These are phyloP conservation scores for Phytophthora hybrid DNA, from an alignment of 352 stramenopile species.

Conservation along the genomic window DNA sequence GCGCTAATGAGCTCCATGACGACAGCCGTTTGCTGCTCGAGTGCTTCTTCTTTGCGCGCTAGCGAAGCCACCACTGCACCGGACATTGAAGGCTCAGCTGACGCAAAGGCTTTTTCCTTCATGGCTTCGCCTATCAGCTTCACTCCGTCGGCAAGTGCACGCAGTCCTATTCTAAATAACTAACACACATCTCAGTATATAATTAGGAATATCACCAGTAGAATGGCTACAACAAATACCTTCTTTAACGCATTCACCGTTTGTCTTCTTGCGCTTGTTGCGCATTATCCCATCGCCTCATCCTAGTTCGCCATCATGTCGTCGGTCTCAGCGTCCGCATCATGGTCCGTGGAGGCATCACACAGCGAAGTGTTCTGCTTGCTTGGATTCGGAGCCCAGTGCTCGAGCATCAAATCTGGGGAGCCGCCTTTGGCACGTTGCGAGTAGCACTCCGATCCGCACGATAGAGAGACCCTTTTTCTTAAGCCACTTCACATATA, in stretches of 20 bases:
- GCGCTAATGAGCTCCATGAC: slow-evolving; percentile 5
- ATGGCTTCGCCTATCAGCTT: slow-evolving; percentile 1
- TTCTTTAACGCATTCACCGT: slow-evolving; percentile 14
- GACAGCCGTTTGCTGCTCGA: background rate
- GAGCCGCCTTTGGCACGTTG: background rate
- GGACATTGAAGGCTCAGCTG: background rate
- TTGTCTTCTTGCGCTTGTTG: slow-evolving; percentile 22
- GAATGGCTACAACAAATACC: background rate
- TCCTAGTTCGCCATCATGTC: background rate
- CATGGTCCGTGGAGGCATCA: background rate
- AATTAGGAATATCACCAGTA: too few species aligned
- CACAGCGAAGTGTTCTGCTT: slow-evolving; percentile 14
- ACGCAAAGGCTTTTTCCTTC: background rate
- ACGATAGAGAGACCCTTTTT: too few species aligned
- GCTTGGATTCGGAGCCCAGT: background rate
- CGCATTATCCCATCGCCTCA: background rate
- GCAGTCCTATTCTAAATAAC: background rate
- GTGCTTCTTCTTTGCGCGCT: slow-evolving; percentile 4
- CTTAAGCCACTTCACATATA: too few species aligned
- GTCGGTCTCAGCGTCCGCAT: background rate
- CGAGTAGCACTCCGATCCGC: background rate
- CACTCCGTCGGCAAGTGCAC: background rate
- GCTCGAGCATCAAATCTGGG: slow-evolving; percentile 4
- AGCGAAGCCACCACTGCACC: background rate
- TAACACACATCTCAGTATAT: background rate